Conservation (phyloP, 768 basidiomycete genomes). For the Auricularia auricula-judae region DNA sequence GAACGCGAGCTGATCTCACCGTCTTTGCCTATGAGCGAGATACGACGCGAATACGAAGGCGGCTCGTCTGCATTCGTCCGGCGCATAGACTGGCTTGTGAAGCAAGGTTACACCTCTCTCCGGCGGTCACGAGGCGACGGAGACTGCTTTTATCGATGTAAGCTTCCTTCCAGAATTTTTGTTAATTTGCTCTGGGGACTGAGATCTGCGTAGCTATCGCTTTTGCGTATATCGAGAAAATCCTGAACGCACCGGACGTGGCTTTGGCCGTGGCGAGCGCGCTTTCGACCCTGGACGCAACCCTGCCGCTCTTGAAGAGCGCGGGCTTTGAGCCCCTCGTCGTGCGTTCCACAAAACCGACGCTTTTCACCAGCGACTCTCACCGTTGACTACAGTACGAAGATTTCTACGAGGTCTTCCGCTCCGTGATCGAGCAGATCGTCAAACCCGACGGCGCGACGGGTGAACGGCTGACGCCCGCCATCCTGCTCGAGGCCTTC, state of each 20-base stretch:
- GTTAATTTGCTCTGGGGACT: constrained; percentile 1
- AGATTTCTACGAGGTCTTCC: constrained; percentile 63
- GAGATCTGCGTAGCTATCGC: constrained; percentile 47
- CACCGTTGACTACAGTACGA: constrained; percentile 15
- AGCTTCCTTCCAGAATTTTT: constrained; percentile 12
- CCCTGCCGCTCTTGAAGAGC: constrained; percentile 37
- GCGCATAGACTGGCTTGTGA: constrained; percentile 64
- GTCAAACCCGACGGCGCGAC: constrained; percentile 22
- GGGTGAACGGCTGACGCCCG: constrained; percentile 25
- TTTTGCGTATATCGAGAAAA: constrained; percentile 69
- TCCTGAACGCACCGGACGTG: constrained; percentile 38
- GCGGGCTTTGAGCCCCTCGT: constrained; percentile 58
- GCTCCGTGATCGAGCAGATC: constrained; percentile 37
- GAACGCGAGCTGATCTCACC: constrained; percentile 43
- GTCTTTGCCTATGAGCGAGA: constrained; percentile 37
- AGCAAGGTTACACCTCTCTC: constrained; percentile 52
- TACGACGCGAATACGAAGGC: constrained; percentile 58
- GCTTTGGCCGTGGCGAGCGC: constrained; percentile 37
- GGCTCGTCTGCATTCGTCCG: constrained; percentile 48
- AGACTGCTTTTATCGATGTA: constrained; percentile 85
- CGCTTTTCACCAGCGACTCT: not conserved
- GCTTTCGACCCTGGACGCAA: constrained; percentile 39
- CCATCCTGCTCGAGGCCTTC: constrained; percentile 38
- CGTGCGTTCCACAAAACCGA: constrained; percentile 30
- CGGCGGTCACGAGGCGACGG: constrained; percentile 69